Percentiles rank a stretch among this genome's conserved stretches.
Evolutionary conservation across 1,284 basidiomycete genomes (phyloP).

Genomic region (Trametes polyzona): DNA sequence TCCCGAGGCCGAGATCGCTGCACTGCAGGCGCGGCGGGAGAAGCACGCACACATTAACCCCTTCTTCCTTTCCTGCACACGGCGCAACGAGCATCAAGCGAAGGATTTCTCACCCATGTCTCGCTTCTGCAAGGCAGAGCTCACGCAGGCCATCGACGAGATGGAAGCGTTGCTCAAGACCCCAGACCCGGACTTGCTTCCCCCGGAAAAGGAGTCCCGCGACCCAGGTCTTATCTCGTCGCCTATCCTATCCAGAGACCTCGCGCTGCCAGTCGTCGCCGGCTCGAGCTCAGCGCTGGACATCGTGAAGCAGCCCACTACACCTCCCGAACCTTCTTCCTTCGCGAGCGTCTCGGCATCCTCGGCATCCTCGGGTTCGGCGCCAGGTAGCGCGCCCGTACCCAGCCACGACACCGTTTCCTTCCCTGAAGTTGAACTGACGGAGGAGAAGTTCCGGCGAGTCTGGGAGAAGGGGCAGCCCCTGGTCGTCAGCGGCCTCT

Average conservation of each 20-base stretch:
- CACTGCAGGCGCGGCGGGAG: conserved; percentile 55
- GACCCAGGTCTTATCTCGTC: conserved; percentile 16
- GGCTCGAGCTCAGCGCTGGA: conserved; percentile 12
- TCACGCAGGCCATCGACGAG: conserved; percentile 63
- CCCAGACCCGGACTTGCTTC: conserved; percentile 14
- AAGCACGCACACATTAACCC: conserved; percentile 68
- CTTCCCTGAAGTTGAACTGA: conserved; percentile 56
- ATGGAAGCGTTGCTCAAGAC: conserved; percentile 60
- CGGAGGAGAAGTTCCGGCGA: conserved; percentile 63
- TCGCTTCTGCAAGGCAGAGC: conserved; percentile 69
- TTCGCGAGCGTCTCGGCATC: conserved; percentile 24
- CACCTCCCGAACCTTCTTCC: conserved; percentile 30
- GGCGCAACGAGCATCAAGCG: conserved; percentile 66
- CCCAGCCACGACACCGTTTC: conserved; percentile 49
- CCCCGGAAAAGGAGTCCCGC: conserved; percentile 8
- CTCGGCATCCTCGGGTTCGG: conserved; percentile 21
- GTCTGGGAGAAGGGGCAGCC: conserved; percentile 80
- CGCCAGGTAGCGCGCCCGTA: conserved; percentile 28
- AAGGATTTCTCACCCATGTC: conserved; percentile 81
- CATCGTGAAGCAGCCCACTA: conserved; percentile 12
- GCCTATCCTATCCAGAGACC: conserved; percentile 15
- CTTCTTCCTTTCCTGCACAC: conserved; percentile 73
- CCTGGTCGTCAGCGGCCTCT: conserved; percentile 72
- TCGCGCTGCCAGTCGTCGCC: conserved; percentile 8
- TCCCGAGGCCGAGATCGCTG: conserved; percentile 50